These are phyloP conservation scores for Leishmania aethiopica DNA, from an alignment of 208 protist genomes.

Conservation along the genomic window DNA sequence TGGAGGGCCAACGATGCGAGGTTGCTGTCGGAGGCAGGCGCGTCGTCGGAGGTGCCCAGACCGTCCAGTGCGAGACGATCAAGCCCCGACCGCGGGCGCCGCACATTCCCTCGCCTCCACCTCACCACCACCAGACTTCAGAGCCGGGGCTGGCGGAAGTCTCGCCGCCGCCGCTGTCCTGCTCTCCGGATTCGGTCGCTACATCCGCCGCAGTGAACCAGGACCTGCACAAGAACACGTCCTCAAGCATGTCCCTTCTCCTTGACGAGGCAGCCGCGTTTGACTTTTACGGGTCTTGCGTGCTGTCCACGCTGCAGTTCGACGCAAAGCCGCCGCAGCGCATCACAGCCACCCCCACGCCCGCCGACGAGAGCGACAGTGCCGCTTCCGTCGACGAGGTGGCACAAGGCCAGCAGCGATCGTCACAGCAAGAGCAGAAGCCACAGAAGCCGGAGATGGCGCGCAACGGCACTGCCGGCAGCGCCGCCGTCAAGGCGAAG, in stretches of 20 bases:
- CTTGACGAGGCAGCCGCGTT: constrained; percentile 9
- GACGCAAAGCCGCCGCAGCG: background rate
- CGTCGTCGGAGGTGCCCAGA: background rate
- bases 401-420: background rate
- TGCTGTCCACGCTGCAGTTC: constrained; percentile 17
- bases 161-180: constrained; percentile 7
- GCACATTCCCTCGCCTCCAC: background rate
- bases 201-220: constrained; percentile 1
- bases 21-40: background rate
- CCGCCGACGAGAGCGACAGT: background rate
- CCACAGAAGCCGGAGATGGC: background rate
- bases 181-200: background rate
- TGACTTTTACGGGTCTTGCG: constrained; percentile 23
- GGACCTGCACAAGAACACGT: background rate
- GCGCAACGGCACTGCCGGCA: background rate
- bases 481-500: background rate
- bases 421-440: background rate
- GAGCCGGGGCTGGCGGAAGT: background rate
- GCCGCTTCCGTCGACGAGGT: background rate
- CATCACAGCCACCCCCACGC: background rate
- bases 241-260: constrained; percentile 4
- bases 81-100: background rate
- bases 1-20: background rate
- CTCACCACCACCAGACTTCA: background rate
- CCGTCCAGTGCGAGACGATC: background rate